Percentiles rank a stretch among this genome's conserved stretches.
Evolutionary conservation across 1,139 yeast species (phyloP).

Genomic region (Pichia sp.): DNA sequence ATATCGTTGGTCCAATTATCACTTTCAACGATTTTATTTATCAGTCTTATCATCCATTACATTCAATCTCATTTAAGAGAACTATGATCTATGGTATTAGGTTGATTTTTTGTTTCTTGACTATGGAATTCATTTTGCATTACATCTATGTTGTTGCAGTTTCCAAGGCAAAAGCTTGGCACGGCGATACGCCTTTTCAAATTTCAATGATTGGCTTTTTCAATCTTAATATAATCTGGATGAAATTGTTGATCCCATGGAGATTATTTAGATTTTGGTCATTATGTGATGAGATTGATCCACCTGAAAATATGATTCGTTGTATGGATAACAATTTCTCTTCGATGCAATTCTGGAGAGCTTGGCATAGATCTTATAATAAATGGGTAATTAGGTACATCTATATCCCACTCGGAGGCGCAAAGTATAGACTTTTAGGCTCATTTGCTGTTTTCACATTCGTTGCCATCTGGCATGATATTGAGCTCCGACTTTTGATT

Average conservation of each 20-base stretch:
- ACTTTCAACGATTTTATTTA: slow-evolving; percentile 87
- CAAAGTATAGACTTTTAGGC: slow-evolving; percentile 58
- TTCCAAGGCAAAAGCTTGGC: slow-evolving; percentile 84
- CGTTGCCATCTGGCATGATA: slow-evolving; percentile 98
- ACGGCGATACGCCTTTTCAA: slow-evolving; percentile 82
- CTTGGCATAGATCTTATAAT: slow-evolving; percentile 95
- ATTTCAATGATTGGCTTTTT: slow-evolving; percentile 91
- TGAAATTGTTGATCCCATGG: slow-evolving; percentile 92
- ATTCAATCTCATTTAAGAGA: slow-evolving; percentile 47
- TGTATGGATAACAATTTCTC: slow-evolving; percentile 93
- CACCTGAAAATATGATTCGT: slow-evolving; percentile 96
- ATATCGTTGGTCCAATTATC: slow-evolving; percentile 90
- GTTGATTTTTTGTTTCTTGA: slow-evolving; percentile 62
- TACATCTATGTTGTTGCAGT: slow-evolving; percentile 91
- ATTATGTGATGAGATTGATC: slow-evolving; percentile 81
- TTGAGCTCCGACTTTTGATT: slow-evolving; percentile 69
- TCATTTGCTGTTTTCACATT: slow-evolving; percentile 87
- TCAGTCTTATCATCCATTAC: slow-evolving; percentile 49
- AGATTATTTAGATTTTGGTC: slow-evolving; percentile 91
- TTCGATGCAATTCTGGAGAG: slow-evolving; percentile 93
- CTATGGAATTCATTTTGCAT: slow-evolving; percentile 86
- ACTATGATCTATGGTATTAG: slow-evolving; percentile 59
- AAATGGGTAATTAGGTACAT: slow-evolving; percentile 78
- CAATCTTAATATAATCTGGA: slow-evolving; percentile 86
- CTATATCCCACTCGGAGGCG: slow-evolving; percentile 86